Evolutionary conservation across 257 asterid species (phyloP).

Genomic region (Linderniella brevidens): DNA sequence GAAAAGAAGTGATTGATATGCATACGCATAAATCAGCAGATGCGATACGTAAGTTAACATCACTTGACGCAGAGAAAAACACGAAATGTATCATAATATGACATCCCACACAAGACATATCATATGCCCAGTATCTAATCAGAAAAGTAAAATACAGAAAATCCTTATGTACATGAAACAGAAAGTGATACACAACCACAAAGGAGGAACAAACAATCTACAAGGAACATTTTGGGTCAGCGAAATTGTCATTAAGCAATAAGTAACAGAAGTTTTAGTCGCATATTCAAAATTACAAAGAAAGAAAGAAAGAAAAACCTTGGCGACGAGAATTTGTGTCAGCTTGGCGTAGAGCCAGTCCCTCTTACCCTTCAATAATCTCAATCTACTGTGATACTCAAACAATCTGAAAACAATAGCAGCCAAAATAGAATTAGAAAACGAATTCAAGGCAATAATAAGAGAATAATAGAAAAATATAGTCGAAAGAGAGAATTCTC

Average conservation of each 20-base stretch:
- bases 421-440: not conserved
- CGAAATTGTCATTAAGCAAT: not conserved
- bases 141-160: too few relatives aligned
- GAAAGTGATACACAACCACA: too few relatives aligned
- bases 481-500: not conserved
- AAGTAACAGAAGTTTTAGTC: not conserved
- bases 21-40: not conserved
- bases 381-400: constrained; percentile 40
- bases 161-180: too few relatives aligned
- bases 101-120: too few relatives aligned
- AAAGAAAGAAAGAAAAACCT: constrained; percentile 24
- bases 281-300: not conserved
- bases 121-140: too few relatives aligned
- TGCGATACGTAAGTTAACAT: not conserved
- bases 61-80: not conserved
- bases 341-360: constrained; percentile 52
- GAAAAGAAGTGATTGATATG: constrained; percentile 2
- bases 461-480: constrained; percentile 1
- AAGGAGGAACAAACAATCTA: too few relatives aligned
- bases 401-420: constrained; percentile 41
- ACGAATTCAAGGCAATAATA: not conserved
- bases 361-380: constrained; percentile 49
- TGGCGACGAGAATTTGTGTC: constrained; percentile 69
- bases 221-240: too few relatives aligned
- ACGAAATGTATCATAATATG: not conserved